Conservation (phyloP, 495 filamentous ascomycete species). For the Daldinia loculata region DNA sequence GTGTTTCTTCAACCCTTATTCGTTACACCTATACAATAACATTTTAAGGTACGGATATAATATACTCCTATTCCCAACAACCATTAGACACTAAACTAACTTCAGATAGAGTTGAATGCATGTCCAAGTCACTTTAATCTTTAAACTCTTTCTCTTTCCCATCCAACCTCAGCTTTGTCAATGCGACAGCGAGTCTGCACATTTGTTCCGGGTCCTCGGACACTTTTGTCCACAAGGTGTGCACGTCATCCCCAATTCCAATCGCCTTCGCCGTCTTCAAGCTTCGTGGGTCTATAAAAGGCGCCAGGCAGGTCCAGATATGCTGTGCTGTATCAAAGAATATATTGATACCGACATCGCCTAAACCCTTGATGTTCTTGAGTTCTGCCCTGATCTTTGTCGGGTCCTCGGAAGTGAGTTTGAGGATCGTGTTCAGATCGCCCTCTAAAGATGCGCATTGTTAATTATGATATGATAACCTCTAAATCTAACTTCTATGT, state of each 20-base stretch:
- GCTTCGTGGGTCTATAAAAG: background rate
- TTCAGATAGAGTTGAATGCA: too few relatives aligned
- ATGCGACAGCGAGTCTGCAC: background rate
- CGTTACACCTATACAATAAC: too few relatives aligned
- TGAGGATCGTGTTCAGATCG: background rate
- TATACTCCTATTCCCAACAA: too few relatives aligned
- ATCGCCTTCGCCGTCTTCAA: background rate
- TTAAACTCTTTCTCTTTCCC: slow-evolving; percentile 11
- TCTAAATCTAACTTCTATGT: background rate
- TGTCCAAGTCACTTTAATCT: background rate
- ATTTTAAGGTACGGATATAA: too few relatives aligned
- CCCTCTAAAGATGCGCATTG: background rate
- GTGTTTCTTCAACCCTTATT: background rate
- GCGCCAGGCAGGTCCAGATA: background rate
- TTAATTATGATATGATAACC: background rate
- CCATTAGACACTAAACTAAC: too few relatives aligned
- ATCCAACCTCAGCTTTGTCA: slow-evolving; percentile 21
- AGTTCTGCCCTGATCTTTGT: slow-evolving; percentile 13
- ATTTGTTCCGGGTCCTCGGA: background rate
- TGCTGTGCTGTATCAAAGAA: slow-evolving; percentile 19
- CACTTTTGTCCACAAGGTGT: background rate
- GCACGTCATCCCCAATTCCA: background rate
- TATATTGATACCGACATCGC: slow-evolving; percentile 21
- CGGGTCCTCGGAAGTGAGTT: slow-evolving; percentile 1
- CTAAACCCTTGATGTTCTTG: slow-evolving; percentile 15